phyloP scores from a whole-genome alignment of 768 basidiomycete species.

The Tulasnella sp. region DNA sequence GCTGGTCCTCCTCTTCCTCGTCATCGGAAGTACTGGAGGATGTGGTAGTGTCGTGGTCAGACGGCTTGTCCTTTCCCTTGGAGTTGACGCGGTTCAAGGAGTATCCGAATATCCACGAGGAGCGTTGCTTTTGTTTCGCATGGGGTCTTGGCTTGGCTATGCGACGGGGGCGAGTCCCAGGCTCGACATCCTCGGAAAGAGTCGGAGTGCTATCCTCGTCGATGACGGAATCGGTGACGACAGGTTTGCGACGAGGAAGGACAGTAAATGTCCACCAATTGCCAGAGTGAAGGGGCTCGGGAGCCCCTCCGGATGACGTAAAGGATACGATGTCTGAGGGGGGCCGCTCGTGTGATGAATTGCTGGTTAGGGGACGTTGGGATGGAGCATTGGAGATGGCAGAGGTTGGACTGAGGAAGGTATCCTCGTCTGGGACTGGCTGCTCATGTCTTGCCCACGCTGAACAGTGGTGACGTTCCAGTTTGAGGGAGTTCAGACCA shows the following conservation, averaged over 20 bases:
- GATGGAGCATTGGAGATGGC: slow-evolving; percentile 19
- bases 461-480: slow-evolving; percentile 26
- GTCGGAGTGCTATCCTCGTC: background rate
- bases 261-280: slow-evolving; percentile 17
- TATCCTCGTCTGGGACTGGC: slow-evolving; percentile 48
- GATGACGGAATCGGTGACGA: background rate
- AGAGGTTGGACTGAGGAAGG: slow-evolving; percentile 24
- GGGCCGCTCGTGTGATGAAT: slow-evolving; percentile 35
- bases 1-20: slow-evolving; percentile 19
- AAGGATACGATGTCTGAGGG: slow-evolving; percentile 36
- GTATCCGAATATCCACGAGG: slow-evolving; percentile 13
- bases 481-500: no score
- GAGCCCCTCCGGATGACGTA: slow-evolving; percentile 23
- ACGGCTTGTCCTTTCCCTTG: slow-evolving; percentile 11
- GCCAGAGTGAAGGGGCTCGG: slow-evolving; percentile 22
- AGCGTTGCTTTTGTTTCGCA: background rate
- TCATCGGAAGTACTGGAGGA: background rate
- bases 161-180: background rate
- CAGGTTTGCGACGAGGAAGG: background rate
- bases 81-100: background rate
- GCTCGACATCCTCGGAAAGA: background rate
- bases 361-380: slow-evolving; percentile 25
- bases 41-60: background rate
- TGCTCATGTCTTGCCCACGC: slow-evolving; percentile 81
- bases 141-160: background rate